A percentile compares a stretch with the other conserved stretches of the same genome.
Evolutionary conservation across 2,329 filamentous ascomycete genomes (phyloP).

Genomic region (Colletotrichum horii): DNA sequence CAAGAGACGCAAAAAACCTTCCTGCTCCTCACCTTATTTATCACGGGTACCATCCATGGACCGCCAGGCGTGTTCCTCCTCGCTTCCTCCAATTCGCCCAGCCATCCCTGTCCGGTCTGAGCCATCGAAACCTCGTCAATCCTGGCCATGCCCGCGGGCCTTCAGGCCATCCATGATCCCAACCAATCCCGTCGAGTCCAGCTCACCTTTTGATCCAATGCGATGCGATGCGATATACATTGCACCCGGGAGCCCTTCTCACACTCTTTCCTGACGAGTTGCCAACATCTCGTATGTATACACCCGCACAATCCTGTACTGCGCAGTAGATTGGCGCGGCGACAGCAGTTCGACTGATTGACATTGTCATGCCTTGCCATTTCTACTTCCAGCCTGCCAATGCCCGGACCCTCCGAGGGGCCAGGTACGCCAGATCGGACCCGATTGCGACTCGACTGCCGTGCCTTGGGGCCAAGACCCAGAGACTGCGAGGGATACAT

Average conservation of each 20-base stretch:
- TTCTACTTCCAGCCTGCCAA: background rate
- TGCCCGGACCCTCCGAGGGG: background rate
- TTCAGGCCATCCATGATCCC: background rate
- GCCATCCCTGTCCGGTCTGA: conserved; percentile 34
- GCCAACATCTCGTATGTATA: background rate
- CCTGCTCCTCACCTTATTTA: background rate
- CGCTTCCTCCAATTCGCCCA: conserved; percentile 9
- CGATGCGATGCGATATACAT: background rate
- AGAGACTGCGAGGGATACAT: background rate
- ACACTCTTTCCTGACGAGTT: background rate
- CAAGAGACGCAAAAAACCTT: background rate
- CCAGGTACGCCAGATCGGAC: background rate
- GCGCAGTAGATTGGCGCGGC: background rate
- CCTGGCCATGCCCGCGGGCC: background rate
- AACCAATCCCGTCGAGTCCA: background rate
- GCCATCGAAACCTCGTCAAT: conserved; percentile 19
- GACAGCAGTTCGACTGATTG: background rate
- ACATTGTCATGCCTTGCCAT: background rate
- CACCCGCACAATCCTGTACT: background rate
- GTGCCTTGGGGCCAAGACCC: background rate
- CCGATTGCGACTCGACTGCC: conserved; percentile 5
- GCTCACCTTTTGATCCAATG: background rate
- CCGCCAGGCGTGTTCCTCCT: background rate
- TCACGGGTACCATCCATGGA: background rate
- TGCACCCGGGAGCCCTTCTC: background rate